Base-by-base conservation (phyloP, 768 basidiomycete genomes). In the Boletellus sp. region DNA sequence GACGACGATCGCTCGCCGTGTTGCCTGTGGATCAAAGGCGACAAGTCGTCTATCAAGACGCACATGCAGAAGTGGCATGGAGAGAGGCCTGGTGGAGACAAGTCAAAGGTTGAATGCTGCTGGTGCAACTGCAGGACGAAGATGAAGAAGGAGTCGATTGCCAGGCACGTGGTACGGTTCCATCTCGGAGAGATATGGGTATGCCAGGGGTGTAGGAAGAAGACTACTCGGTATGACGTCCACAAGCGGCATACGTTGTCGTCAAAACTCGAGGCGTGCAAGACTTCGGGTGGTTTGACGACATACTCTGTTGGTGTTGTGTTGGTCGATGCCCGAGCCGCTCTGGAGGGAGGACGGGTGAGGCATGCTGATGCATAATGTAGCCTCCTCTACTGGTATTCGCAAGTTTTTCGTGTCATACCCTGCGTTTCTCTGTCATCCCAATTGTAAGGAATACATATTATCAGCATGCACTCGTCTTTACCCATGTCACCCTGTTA, bases 141-240 rank as follows among this genome's bases (percentile, higher is more conserved):
- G 1, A 66, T 66, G 58, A 17, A 48, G 6, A 66, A 64, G 36
- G 65, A 64, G 26, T 64, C 59, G 17, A 41, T 64, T 4, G 22
- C 40, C 2, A 46, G 64, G 2, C 61, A 65, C 6, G 23, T 65
- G 0, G 38, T 57, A 0, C 36, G 43, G 5, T n/a, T 48, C 6
- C 64, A 66, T 19, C 44, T 64, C 0, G 48, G 28, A 10, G 50
- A 61, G 42, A 47, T 47, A 24, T 56, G 47, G 54, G n/a, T 45
- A 15, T 60, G 61, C n/a, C 31, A 8, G 24, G 43, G 45, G 0
- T 66, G 62, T 2, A 34, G 50, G 23, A 52, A 61, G 23, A 41
- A 36, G 32, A 26, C 48, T 20, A 22, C 31, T 6, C 54, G 58
- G 31, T 40, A 36, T 4, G 61, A 63, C 6, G 41, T 32, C 1